phyloP scores from a whole-genome alignment of 306 rosid genomes.

The Cucurbita maxima region DNA sequence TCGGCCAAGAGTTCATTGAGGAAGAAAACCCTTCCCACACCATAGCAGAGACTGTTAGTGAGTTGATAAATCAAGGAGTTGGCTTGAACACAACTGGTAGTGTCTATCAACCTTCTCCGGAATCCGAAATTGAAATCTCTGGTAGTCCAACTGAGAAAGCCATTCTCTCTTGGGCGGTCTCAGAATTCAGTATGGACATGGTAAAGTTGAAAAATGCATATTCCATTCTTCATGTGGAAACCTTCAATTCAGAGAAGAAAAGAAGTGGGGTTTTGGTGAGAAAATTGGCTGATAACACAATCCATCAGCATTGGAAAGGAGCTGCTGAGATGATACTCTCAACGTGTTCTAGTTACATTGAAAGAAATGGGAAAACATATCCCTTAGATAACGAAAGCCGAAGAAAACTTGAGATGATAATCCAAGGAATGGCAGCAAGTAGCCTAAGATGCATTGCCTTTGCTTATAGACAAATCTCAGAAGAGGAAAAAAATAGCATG shows the following conservation, averaged over 20 bases:
- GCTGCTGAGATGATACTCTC: conserved; percentile 79
- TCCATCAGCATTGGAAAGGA: conserved; percentile 81
- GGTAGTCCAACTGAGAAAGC: conserved; percentile 89
- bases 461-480: conserved; percentile 35
- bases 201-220: conserved; percentile 38
- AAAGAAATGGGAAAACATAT: conserved; percentile 25
- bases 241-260: conserved; percentile 75
- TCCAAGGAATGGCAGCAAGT: conserved; percentile 83
- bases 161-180: conserved; percentile 56
- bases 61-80: conserved; percentile 46
- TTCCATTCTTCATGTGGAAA: conserved; percentile 51
- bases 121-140: conserved; percentile 49
- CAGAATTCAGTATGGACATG: conserved; percentile 48
- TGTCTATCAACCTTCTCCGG: conserved; percentile 30
- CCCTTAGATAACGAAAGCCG: conserved; percentile 29
- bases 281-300: conserved; percentile 22
- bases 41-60: conserved; percentile 25
- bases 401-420: conserved; percentile 26
- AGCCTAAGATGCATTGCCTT: conserved; percentile 83
- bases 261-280: conserved; percentile 57
- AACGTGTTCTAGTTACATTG: conserved; percentile 48
- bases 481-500: conserved; percentile 16
- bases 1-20: conserved; percentile 34
- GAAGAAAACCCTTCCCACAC: conserved; percentile 18
- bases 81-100: conserved; percentile 68